Conservation (phyloP, 345 rosid genomes). For the Alliaria petiolata region DNA sequence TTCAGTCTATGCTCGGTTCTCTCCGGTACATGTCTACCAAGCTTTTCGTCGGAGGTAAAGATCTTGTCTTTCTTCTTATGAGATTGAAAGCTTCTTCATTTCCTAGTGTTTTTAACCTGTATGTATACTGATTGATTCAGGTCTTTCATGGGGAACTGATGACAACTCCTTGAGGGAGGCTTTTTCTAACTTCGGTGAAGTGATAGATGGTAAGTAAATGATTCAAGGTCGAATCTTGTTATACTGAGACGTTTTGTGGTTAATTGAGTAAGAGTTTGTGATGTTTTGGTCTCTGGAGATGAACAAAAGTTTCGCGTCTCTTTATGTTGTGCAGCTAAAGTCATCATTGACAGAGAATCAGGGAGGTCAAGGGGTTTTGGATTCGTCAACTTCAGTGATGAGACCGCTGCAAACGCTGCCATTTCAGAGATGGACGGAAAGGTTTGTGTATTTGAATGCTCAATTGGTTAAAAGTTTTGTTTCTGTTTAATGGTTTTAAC, state of each 20-base stretch:
- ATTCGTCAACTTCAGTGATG: conserved; percentile 46
- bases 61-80: not conserved
- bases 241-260: too few species aligned
- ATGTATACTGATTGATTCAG: conserved; percentile 3
- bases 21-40: conserved; percentile 57
- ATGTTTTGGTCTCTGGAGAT: not conserved
- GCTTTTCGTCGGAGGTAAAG: conserved; percentile 82
- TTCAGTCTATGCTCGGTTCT: conserved; percentile 52
- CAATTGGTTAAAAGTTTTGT: not conserved
- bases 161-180: conserved; percentile 45
- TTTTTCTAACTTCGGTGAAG: conserved; percentile 49
- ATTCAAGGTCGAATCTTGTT: not conserved
- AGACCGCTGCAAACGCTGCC: conserved; percentile 50
- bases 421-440: conserved; percentile 66
- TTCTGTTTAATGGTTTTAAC: not conserved
- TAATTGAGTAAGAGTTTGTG: too few species aligned
- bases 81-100: not conserved
- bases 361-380: conserved; percentile 85
- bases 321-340: conserved; percentile 42
- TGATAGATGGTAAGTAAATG: conserved; percentile 38
- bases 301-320: not conserved
- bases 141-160: conserved; percentile 48
- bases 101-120: not conserved
- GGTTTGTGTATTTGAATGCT: conserved; percentile 32
- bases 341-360: conserved; percentile 55